Base-by-base conservation (phyloP, 2,329 filamentous ascomycete genomes). In the Aspergillus sp. region DNA sequence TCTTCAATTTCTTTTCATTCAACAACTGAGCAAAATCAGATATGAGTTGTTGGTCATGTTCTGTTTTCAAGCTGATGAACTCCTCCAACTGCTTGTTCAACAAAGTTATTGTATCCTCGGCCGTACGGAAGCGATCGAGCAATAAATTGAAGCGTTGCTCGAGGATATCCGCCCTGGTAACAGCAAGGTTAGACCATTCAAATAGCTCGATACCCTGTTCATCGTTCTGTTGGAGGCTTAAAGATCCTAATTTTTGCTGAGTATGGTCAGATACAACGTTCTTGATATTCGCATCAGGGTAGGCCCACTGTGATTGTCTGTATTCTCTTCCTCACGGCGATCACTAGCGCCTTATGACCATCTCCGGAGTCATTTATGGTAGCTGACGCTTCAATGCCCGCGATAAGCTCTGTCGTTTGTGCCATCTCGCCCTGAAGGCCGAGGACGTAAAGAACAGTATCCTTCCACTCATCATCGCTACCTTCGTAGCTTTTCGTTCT, bases 1-100 rank as follows among this genome's bases (percentile, higher is more conserved):
- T 86, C 66, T 87, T 87, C 5, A 84, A 75, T 72, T 87, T 87
- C 72, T 88, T 88, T 60, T 82, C 80, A 57, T 88, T 87, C 8
- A 88, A 71, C 22, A 88, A 65, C 48, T 80, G 77, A 53, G 78
- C 78, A 59, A 86, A 86, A 65, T 85, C 85, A 55, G 77, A 74
- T n/a, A 87, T 69, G 61, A 87, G 71, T 45, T 80, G 78, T 17
- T 80, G 76, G 61, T 88, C 84, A 58, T 86, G 80, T 51, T 82
- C 78, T 59, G 74, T 73, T 64, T 87, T 87, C 1, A 81, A 79
- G 57, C 75, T 73, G 59, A 84, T 76, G n/a, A 87, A 76, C 50
- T 85, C 82, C 32, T 85, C 76, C 8, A 87, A 74, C 64, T 86
- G 83, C 24, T 74, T 69, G 55, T 79, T 80, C 38, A 87, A 73